Conservation (phyloP, 305 asterid genomes). For the Fraxinus sp. region DNA sequence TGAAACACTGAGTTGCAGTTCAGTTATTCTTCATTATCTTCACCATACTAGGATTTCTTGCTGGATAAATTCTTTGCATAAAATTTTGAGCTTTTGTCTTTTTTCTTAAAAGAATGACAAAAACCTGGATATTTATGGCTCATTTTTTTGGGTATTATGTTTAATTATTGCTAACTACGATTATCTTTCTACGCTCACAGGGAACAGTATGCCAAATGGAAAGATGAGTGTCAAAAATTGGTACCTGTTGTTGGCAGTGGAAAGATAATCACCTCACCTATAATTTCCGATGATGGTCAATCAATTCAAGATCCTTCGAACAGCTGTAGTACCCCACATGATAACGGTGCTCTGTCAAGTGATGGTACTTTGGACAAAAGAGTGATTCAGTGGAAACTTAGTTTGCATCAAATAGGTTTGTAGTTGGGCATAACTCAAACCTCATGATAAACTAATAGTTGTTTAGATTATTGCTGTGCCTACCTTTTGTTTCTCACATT, state of each 20-base stretch:
- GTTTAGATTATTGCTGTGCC: neutral
- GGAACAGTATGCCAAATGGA: conserved; percentile 75
- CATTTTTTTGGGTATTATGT: conserved; percentile 7
- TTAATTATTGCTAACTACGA: conserved; percentile 17
- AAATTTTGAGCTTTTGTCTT: neutral
- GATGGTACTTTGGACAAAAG: conserved; percentile 44
- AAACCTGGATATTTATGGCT: neutral
- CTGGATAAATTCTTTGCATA: neutral
- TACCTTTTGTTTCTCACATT: neutral
- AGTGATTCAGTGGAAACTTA: conserved; percentile 69
- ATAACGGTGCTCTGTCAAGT: conserved; percentile 25
- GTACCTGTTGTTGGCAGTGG: conserved; percentile 81
- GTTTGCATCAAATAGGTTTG: conserved; percentile 85
- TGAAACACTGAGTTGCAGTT: neutral
- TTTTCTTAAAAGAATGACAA: neutral
- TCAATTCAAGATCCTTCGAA: conserved; percentile 43
- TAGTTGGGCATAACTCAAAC: conserved; percentile 26
- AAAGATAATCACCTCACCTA: conserved; percentile 61
- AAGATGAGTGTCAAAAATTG: conserved; percentile 71
- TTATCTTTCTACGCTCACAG: conserved; percentile 40
- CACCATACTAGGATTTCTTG: neutral
- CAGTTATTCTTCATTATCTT: neutral
- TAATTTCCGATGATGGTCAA: conserved; percentile 62
- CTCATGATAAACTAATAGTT: neutral
- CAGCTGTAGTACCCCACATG: conserved; percentile 20